Evolutionary conservation across 2,329 filamentous ascomycete genomes (phyloP).

Genomic region (Rhynchosporium agropyri): DNA sequence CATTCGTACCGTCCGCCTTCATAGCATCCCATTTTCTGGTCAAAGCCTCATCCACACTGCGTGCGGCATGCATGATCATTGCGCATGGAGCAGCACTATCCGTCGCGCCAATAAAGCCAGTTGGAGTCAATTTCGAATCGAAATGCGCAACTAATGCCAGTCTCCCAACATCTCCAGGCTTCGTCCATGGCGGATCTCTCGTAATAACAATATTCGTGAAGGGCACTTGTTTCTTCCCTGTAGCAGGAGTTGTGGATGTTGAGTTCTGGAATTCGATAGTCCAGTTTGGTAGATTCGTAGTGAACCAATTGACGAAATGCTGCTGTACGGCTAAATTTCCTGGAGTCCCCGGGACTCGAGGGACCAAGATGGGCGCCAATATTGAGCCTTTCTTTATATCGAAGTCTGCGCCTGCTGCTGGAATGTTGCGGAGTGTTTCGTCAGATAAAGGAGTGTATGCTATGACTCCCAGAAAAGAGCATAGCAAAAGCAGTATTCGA

Average conservation of each 20-base stretch:
- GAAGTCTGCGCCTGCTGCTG: slow-evolving; percentile 74
- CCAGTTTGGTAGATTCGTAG: slow-evolving; percentile 75
- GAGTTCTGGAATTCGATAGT: slow-evolving; percentile 83
- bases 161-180: slow-evolving; percentile 73
- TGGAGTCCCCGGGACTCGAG: slow-evolving; percentile 84
- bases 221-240: slow-evolving; percentile 69
- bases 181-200: slow-evolving; percentile 83
- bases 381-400: slow-evolving; percentile 75
- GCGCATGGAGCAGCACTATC: slow-evolving; percentile 95
- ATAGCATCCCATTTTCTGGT: slow-evolving; percentile 81
- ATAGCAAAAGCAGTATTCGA: slow-evolving; percentile 27
- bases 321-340: slow-evolving; percentile 72
- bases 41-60: slow-evolving; percentile 77
- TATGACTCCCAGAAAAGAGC: slow-evolving; percentile 26
- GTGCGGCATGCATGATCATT: slow-evolving; percentile 84
- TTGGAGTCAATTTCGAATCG: slow-evolving; percentile 78
- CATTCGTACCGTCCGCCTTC: slow-evolving; percentile 58
- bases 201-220: slow-evolving; percentile 87
- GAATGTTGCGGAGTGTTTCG: slow-evolving; percentile 70
- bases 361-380: slow-evolving; percentile 82
- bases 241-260: slow-evolving; percentile 79
- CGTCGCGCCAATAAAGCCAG: slow-evolving; percentile 89
- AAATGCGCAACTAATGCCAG: slow-evolving; percentile 93
- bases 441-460: slow-evolving; percentile 63
- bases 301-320: slow-evolving; percentile 86